phyloP scores from a whole-genome alignment of 352 stramenopile species.

The Phytopythium sindhum region DNA sequence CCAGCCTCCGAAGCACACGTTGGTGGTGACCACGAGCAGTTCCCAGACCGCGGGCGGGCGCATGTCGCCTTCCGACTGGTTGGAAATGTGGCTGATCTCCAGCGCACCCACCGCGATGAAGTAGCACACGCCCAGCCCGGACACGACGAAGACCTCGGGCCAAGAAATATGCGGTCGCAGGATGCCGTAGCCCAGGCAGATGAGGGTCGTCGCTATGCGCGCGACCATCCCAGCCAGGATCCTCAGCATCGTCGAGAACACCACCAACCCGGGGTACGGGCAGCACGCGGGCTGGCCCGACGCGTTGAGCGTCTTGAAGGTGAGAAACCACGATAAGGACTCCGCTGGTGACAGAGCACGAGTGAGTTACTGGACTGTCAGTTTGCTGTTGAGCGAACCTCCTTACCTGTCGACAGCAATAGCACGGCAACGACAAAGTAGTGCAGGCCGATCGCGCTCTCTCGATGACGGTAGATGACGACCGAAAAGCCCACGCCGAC shows the following conservation, averaged over 20 bases:
- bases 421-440: constrained; percentile 81
- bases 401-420: constrained; percentile 61
- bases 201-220: constrained; percentile 68
- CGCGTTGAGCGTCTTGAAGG: constrained; percentile 70
- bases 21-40: constrained; percentile 70
- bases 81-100: constrained; percentile 77
- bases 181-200: constrained; percentile 82
- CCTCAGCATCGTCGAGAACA: constrained; percentile 73
- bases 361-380: background rate
- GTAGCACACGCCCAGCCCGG: constrained; percentile 75
- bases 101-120: constrained; percentile 73
- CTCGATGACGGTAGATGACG: constrained; percentile 64
- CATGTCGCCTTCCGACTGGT: constrained; percentile 67
- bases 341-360: constrained; percentile 32
- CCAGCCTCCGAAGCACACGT: constrained; percentile 81
- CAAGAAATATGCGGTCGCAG: constrained; percentile 68
- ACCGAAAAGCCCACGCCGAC: constrained; percentile 66
- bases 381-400: background rate
- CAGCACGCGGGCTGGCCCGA: constrained; percentile 73
- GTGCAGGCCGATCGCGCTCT: constrained; percentile 76
- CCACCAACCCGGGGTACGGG: constrained; percentile 61
- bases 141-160: constrained; percentile 72
- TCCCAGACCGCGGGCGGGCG: constrained; percentile 73
- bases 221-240: constrained; percentile 73
- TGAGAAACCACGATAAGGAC: constrained; percentile 71